Evolutionary conservation across 768 basidiomycete species (phyloP).

Genomic region (Lyophyllum atratum): DNA sequence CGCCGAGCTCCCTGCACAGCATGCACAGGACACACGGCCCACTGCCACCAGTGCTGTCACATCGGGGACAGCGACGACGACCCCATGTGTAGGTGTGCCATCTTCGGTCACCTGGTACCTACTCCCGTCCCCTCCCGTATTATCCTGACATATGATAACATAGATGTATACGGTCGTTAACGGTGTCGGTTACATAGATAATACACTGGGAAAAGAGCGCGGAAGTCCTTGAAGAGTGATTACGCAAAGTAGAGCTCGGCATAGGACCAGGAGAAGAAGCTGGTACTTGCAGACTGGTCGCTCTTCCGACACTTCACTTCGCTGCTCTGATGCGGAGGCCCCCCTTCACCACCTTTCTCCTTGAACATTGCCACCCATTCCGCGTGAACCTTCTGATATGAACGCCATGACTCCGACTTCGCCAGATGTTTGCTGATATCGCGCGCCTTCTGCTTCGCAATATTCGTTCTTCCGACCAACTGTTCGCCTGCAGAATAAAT

Average conservation of each 20-base stretch:
- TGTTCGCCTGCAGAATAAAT: slow-evolving; percentile 43
- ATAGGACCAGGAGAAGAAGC: slow-evolving; percentile 13
- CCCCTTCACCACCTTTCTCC: slow-evolving; percentile 18
- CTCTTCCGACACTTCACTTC: slow-evolving; percentile 5
- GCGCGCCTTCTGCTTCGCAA: slow-evolving; percentile 20
- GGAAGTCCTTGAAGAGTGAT: not conserved
- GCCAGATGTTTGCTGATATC: slow-evolving; percentile 34
- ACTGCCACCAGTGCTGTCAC: too few relatives aligned
- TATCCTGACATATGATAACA: too few relatives aligned
- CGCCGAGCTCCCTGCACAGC: too few relatives aligned
- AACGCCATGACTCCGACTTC: slow-evolving; percentile 31
- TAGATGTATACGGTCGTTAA: too few relatives aligned
- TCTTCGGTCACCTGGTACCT: too few relatives aligned
- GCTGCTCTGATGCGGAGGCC: not conserved
- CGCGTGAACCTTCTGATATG: slow-evolving; percentile 33
- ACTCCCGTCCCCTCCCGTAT: too few relatives aligned
- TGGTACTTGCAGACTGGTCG: not conserved
- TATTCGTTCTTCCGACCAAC: slow-evolving; percentile 38
- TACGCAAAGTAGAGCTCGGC: slow-evolving; percentile 10
- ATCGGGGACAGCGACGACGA: too few relatives aligned
- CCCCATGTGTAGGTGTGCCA: too few relatives aligned
- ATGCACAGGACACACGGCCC: too few relatives aligned
- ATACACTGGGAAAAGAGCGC: not conserved
- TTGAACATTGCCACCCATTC: slow-evolving; percentile 30
- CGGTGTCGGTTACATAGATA: slow-evolving; percentile 1